phyloP scores from a whole-genome alignment of 2,329 filamentous ascomycete genomes.

The Aspergillus nomiae region DNA sequence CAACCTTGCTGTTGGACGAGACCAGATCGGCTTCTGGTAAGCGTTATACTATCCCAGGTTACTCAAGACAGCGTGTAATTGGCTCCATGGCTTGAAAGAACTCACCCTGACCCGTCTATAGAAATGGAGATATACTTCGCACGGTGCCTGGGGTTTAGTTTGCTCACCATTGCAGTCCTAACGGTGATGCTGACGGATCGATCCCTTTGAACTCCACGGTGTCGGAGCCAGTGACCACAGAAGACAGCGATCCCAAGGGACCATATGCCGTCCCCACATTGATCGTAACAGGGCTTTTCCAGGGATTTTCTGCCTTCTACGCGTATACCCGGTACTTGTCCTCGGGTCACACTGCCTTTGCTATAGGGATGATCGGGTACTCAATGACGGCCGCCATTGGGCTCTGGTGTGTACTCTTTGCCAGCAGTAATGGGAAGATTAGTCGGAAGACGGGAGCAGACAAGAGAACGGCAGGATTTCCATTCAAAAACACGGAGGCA shows the following conservation, averaged over 20 bases:
- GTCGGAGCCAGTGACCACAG: conserved; percentile 42
- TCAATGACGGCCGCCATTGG: conserved; percentile 62
- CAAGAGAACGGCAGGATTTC: conserved; percentile 67
- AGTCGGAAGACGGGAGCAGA: conserved; percentile 66
- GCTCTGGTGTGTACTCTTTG: conserved; percentile 65
- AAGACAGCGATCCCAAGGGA: conserved; percentile 52
- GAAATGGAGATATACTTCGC: conserved; percentile 72
- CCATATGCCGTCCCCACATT: conserved; percentile 69
- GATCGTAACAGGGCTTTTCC: conserved; percentile 67
- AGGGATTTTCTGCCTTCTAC: conserved; percentile 64
- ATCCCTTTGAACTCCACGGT: conserved; percentile 64
- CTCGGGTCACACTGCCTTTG: conserved; percentile 58
- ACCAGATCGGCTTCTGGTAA: conserved; percentile 57
- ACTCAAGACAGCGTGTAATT: neutral
- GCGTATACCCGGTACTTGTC: conserved; percentile 68
- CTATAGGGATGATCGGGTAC: conserved; percentile 62
- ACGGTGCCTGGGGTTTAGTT: conserved; percentile 67
- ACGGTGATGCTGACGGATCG: conserved; percentile 68
- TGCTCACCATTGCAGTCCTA: conserved; percentile 65
- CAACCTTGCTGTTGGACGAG: conserved; percentile 61
- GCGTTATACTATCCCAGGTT: conserved; percentile 17
- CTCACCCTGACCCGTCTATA: neutral
- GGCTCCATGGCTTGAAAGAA: neutral
- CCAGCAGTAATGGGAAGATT: conserved; percentile 57
- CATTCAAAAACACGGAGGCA: conserved; percentile 63